These are phyloP conservation scores for Penicillium sp. DNA, from an alignment of 2,329 filamentous ascomycete genomes.

Conservation along the genomic window DNA sequence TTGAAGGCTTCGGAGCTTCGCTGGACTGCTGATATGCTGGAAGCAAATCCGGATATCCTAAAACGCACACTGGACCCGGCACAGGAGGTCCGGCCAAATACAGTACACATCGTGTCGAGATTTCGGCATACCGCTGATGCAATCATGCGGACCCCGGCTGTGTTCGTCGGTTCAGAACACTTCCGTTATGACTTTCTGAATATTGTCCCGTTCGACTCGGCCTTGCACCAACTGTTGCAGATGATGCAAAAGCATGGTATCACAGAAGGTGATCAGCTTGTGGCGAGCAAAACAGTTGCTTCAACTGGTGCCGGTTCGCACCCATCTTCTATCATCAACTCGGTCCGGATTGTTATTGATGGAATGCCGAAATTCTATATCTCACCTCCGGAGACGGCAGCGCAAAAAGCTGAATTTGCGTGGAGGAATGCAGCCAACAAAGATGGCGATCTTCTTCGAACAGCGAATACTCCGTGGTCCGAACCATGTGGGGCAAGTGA, in stretches of 20 bases:
- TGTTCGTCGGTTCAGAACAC: constrained; percentile 1
- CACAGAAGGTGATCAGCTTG: neutral
- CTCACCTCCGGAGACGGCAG: neutral
- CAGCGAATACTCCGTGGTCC: constrained; percentile 11
- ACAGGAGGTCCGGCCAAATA: constrained; percentile 12
- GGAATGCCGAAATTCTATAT: constrained; percentile 7
- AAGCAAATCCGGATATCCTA: constrained; percentile 18
- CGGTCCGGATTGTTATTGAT: neutral
- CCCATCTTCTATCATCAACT: constrained; percentile 1
- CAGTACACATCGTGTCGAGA: constrained; percentile 8
- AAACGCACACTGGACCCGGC: constrained; percentile 14
- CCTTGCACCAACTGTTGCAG: constrained; percentile 5
- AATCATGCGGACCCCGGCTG: neutral
- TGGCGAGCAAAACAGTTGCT: neutral
- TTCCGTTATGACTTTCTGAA: constrained; percentile 9
- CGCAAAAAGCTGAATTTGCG: neutral
- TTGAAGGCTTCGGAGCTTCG: constrained; percentile 8
- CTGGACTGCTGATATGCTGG: constrained; percentile 13
- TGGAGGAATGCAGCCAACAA: neutral
- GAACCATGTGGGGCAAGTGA: neutral
- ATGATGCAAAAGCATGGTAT: constrained; percentile 8
- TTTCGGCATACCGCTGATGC: neutral
- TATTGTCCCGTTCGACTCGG: constrained; percentile 12
- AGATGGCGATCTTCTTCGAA: constrained; percentile 4
- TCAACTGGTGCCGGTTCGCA: neutral